Conservation (phyloP, 2,329 filamentous ascomycete genomes). For the Paecilomyces formosus region DNA sequence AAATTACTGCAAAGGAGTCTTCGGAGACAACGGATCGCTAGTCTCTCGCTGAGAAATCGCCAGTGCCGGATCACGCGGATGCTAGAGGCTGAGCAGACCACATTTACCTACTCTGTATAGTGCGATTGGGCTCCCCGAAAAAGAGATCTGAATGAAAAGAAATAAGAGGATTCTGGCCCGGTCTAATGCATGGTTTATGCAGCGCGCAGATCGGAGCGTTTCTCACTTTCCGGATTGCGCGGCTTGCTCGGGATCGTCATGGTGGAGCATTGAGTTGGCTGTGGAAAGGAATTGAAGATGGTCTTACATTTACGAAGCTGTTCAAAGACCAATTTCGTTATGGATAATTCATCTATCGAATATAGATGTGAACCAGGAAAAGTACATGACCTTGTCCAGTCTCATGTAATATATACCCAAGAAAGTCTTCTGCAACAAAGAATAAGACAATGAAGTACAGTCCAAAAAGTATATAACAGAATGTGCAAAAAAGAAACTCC, state of each 20-base stretch:
- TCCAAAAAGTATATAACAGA: neutral
- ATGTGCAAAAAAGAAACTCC: neutral
- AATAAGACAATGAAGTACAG: neutral
- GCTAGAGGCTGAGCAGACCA: no score
- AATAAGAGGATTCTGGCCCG: neutral
- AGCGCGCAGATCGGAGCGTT: neutral
- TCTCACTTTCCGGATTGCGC: neutral
- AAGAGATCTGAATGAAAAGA: neutral
- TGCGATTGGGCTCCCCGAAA: no score
- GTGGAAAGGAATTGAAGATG: neutral
- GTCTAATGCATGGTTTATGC: neutral
- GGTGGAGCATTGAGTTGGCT: neutral
- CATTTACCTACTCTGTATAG: no score
- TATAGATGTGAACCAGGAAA: neutral
- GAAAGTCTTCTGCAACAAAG: neutral
- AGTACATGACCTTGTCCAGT: neutral
- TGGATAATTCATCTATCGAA: neutral
- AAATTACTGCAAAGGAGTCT: no score
- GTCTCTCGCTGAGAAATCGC: no score
- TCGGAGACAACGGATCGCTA: no score
- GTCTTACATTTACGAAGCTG: neutral
- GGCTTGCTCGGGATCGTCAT: neutral
- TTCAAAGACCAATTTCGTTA: neutral
- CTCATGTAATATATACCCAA: neutral
- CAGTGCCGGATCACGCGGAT: no score